Evolutionary conservation across 2,329 filamentous ascomycete genomes (phyloP), one percentile per base, ranked within the genome.

Genomic region (Botryotinia globosa): DNA sequence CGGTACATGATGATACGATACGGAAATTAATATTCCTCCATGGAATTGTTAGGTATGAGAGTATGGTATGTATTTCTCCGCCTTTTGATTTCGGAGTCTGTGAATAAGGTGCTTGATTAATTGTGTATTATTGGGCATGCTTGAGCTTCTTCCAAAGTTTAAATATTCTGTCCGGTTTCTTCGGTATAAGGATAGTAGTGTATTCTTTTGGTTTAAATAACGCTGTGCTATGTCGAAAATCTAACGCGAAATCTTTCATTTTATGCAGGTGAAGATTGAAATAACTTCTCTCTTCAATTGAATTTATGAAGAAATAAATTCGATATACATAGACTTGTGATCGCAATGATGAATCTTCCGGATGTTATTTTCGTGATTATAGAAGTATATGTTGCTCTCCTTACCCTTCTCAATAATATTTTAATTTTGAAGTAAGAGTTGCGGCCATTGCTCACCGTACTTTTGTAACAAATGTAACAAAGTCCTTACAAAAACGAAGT

Each of bases 201-300:
- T 16, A 3, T 16, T 51, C 0, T 10, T n/a, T n/a, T 2, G 48
- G n/a, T 25, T 51, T 1, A 7, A 7, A 51, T 51, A 4, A 0
- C 37, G 37, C 37, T 37, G 14, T 4, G 9, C 22, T 54, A 2
- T n/a, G 1, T n/a, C 3, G 12, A 5, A 54, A n/a, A 54, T 16
- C 3, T 4, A 22, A 9, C 25, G 8, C 4, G 12, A n/a, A 51
- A 54, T n/a, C 22, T n/a, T 9, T n/a, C 1, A 14, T 54, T 14
- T 29, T 3, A 16, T 29, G 12, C 16, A n/a, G 48, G n/a, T 29
- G 25, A 54, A n/a, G 48, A 54, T 16, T 54, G 25, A 16, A 29
- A 16, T 7, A 9, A 6, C 2, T 44, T 44, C 22, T 7, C 5
- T 34, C 6, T 12, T 51, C 4, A 20, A 25, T 1, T 7, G 10